phyloP scores from a whole-genome alignment of 2,329 filamentous ascomycete genomes.

The Aspergillus sclerotialis region DNA sequence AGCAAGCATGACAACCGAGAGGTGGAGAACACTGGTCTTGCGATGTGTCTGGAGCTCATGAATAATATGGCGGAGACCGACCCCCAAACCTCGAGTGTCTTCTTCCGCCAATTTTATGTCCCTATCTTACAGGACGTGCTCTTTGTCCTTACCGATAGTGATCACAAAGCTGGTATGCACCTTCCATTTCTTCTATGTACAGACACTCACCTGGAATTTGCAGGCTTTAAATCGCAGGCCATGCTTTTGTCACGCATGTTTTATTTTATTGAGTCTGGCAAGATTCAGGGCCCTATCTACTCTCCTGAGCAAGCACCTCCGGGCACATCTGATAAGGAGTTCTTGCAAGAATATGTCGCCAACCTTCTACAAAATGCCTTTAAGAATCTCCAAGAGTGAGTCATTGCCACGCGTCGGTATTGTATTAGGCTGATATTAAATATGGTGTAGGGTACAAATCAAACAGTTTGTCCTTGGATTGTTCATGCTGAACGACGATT shows the following conservation, averaged over 20 bases:
- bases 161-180: constrained; percentile 77
- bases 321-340: constrained; percentile 85
- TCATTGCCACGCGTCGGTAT: constrained; percentile 17
- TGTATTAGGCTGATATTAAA: constrained; percentile 28
- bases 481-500: constrained; percentile 79
- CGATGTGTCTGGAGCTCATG: constrained; percentile 96
- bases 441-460: constrained; percentile 64
- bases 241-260: constrained; percentile 92
- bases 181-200: background rate
- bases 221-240: constrained; percentile 91
- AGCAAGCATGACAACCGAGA: constrained; percentile 99
- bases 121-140: constrained; percentile 95
- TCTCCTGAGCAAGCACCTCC: constrained; percentile 70
- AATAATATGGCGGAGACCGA: constrained; percentile 96
- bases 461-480: constrained; percentile 82
- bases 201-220: constrained; percentile 3
- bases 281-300: constrained; percentile 91
- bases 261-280: constrained; percentile 83
- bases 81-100: constrained; percentile 75
- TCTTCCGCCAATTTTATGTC: constrained; percentile 97
- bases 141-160: constrained; percentile 93
- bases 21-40: constrained; percentile 90
- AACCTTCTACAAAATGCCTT: constrained; percentile 83
- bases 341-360: constrained; percentile 79
- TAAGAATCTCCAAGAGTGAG: constrained; percentile 83